These are phyloP conservation scores for Caloboletus firmus DNA, from an alignment of 1,284 basidiomycete species.

Conservation along the genomic window DNA sequence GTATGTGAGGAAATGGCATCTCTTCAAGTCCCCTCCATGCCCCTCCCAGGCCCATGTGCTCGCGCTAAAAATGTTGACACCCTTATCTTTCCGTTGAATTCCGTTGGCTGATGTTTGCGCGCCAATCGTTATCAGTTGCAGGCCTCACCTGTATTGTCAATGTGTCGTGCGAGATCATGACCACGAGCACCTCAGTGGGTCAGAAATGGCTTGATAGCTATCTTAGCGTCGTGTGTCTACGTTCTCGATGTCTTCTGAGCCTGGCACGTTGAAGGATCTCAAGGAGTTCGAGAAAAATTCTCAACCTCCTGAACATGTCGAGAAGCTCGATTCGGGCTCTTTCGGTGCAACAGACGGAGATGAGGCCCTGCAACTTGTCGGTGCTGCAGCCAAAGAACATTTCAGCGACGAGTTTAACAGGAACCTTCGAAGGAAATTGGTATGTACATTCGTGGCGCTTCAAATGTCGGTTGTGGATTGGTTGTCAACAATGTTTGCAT, in stretches of 20 bases:
- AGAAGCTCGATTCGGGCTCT: slow-evolving; percentile 17
- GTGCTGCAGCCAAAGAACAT: slow-evolving; percentile 46
- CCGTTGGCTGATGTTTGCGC: not conserved
- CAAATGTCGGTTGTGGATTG: not conserved
- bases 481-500: not conserved
- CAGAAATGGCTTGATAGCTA: slow-evolving; percentile 8
- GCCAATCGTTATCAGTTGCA: slow-evolving; percentile 13
- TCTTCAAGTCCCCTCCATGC: not conserved
- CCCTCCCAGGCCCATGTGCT: slow-evolving; percentile 2
- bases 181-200: slow-evolving; percentile 8
- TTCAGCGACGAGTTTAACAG: slow-evolving; percentile 64
- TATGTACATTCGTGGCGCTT: slow-evolving; percentile 30
- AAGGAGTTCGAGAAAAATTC: slow-evolving; percentile 15
- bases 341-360: slow-evolving; percentile 47
- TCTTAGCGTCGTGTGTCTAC: not conserved
- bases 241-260: slow-evolving; percentile 22
- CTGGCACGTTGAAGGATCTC: slow-evolving; percentile 6
- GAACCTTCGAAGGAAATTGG: slow-evolving; percentile 58
- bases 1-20: slow-evolving; percentile 15
- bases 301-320: slow-evolving; percentile 7
- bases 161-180: slow-evolving; percentile 7
- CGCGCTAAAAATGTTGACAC: slow-evolving; percentile 9
- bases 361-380: slow-evolving; percentile 60
- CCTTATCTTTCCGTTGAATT: slow-evolving; percentile 21
- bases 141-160: not conserved